These are phyloP conservation scores for Clavariopsis aquatica DNA, from an alignment of 495 filamentous ascomycete species.

Conservation along the genomic window DNA sequence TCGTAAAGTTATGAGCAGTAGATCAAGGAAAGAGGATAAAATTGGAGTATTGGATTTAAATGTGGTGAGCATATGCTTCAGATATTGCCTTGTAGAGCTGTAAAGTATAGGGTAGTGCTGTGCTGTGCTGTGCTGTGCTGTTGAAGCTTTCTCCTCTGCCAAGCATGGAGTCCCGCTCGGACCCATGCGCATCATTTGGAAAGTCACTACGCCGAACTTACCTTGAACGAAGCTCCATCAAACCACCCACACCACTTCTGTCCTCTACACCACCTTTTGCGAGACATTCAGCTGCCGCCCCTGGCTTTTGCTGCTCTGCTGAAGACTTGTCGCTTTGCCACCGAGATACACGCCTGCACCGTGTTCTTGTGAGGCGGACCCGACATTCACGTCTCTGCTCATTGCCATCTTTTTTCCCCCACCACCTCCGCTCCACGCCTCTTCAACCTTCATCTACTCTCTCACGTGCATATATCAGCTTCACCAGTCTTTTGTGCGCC, in stretches of 20 bases:
- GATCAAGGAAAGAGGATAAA: too few relatives aligned
- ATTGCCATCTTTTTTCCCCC: not conserved
- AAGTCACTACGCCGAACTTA: slow-evolving; percentile 14
- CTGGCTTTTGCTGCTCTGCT: not conserved
- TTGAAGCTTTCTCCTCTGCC: not conserved
- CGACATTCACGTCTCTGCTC: not conserved
- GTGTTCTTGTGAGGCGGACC: slow-evolving; percentile 21
- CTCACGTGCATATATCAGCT: slow-evolving; percentile 3
- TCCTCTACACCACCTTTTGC: not conserved
- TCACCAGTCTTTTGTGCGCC: not conserved
- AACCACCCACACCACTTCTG: slow-evolving; percentile 7
- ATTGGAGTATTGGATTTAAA: too few relatives aligned
- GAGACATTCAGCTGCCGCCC: slow-evolving; percentile 1
- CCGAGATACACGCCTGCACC: slow-evolving; percentile 38
- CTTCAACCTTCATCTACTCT: not conserved
- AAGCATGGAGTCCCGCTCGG: not conserved
- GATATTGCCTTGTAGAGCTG: too few relatives aligned
- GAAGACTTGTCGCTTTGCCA: slow-evolving; percentile 2
- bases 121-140: not conserved
- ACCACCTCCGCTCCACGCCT: not conserved
- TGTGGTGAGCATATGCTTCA: too few relatives aligned
- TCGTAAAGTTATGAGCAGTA: too few relatives aligned
- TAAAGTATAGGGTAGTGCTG: too few relatives aligned
- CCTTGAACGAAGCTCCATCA: slow-evolving; percentile 12
- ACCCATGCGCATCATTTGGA: not conserved